Base-by-base conservation (phyloP, 2,329 filamentous ascomycete genomes). In the Fusarium sp. region DNA sequence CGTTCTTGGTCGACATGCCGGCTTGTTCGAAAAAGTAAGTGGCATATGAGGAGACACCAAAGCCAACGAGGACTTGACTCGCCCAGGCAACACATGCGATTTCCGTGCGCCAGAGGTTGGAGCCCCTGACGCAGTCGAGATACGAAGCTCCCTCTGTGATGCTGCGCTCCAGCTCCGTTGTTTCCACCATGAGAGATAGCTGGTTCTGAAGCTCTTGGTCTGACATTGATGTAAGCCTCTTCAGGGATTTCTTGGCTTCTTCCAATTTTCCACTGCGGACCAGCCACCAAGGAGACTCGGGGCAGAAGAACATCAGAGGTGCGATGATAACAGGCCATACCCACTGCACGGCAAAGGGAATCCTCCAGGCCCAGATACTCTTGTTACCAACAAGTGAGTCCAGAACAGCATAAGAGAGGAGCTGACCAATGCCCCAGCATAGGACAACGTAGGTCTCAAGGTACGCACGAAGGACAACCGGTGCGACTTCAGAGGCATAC, bases 401-500 rank as follows among this genome's bases (percentile, higher is more conserved):
- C 28, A 58, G 41, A 15, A 83, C 78, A 39, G 79, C 83, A 10
- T 81, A 75, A 3, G 81, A 80, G 14, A 84, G 70, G 49, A 86
- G 78, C 73, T 84, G 82, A 1, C 83, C 84, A 36, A 84, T 82
- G 57, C 79, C 81, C 77, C 80, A 85, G 74, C 83, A 85, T 15
- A 86, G 78, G 73, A 85, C 85, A 65, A 84, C 79, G 33, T 81
- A 85, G 3, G 81, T 77, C 1, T 84, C 84, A 11, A 86, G 77
- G 49, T 84, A 81, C 17, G 80, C 81, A 39, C 85, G 81, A n/a
- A 87, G 77, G 3, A 80, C 79, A 3, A 82, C 72, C 2, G 85
- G 85, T 17, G 80, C 82, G 7, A 87, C 82, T 65, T 87, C 85
- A 12, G 83, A 81, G 15, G 84, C 83, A 65, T 86, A 86, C 2